Evolutionary conservation across 2,329 filamentous ascomycete species (phyloP), one percentile per base, ranked within the genome.

Genomic region (Venturia effusa): DNA sequence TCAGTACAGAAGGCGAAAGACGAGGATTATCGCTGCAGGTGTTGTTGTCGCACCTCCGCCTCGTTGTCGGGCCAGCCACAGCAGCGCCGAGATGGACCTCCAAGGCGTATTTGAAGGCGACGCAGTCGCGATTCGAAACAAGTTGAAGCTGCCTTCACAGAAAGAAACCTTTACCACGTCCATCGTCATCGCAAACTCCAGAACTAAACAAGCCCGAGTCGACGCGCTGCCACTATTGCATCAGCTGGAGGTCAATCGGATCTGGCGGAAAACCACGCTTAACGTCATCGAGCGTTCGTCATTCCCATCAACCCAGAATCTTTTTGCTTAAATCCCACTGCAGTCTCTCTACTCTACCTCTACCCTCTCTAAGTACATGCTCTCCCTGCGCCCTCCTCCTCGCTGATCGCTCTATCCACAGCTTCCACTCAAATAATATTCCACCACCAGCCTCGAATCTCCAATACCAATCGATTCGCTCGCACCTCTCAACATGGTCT

Each of bases 401-500:
- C 22, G 51, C 51, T 57, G 51, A 57, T 57, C 51, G 30, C 4
- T 19, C 51, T 22, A 34, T n/a, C 51, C 30, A 27, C 51, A 57
- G 51, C 22, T 27, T 8, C 45, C 3, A 51, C 7, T 7, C 24
- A 51, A 62, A 32, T 27, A 61, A 37, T 22, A 22, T 48, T 24
- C n/a, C 7, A 7, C 11, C n/a, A 11, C 19, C n/a, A n/a, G 43
- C 43, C 43, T 11, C 43, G 8, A 32, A 55, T 7, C 24, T 2
- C 4, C 27, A 34, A 15, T 13, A 57, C 30, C 17, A 62, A 22
- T 32, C 27, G 30, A 57, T n/a, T 24, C n/a, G 15, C 34, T 17
- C 24, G n/a, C 41, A 30, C 43, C 68, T 70, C 67, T 54, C 69
- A 71, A 66, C 51, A 78, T 79, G 77, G 76, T 75, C 43, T 76